Conservation (phyloP, 2,329 filamentous ascomycete genomes). For the Verticillium longisporum region DNA sequence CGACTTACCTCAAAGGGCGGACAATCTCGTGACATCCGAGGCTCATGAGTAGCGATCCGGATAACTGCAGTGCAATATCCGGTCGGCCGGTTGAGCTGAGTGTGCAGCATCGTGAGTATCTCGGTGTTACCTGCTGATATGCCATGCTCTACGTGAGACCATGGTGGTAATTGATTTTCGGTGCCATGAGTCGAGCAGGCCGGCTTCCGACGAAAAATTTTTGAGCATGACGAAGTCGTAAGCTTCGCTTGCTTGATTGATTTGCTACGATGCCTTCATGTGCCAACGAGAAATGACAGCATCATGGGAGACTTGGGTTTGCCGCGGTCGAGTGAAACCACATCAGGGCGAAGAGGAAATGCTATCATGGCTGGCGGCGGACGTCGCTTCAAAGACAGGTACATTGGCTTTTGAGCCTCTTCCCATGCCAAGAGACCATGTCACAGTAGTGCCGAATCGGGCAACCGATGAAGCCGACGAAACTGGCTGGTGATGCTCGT, state of each 20-base stretch:
- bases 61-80: background rate
- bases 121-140: background rate
- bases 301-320: too few species aligned
- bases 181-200: background rate
- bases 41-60: background rate
- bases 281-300: too few species aligned
- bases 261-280: too few species aligned
- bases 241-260: background rate
- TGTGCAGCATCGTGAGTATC: background rate
- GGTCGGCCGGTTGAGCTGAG: background rate
- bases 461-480: background rate
- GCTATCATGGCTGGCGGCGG: too few species aligned
- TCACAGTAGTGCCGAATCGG: background rate
- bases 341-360: too few species aligned
- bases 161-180: background rate
- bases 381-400: too few species aligned
- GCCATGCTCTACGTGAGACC: background rate
- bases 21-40: background rate
- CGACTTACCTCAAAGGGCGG: too few species aligned
- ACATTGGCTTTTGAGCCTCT: too few species aligned
- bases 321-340: too few species aligned
- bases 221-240: background rate
- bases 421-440: background rate
- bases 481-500: background rate
- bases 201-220: background rate